These are phyloP conservation scores for Pythium sp. DNA, from an alignment of 352 stramenopile genomes.

Conservation along the genomic window DNA sequence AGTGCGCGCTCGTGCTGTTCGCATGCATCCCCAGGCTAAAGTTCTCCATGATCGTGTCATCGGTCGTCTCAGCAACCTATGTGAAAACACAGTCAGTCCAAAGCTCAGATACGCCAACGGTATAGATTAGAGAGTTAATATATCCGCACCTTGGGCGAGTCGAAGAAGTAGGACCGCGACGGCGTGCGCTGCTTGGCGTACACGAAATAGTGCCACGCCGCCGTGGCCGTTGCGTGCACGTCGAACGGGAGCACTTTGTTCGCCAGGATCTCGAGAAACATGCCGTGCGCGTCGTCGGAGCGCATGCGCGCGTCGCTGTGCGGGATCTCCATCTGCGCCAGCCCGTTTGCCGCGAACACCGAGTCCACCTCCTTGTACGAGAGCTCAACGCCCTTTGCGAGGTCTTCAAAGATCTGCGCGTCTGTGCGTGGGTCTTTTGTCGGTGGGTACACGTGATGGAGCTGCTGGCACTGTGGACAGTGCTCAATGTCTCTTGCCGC, in stretches of 20 bases:
- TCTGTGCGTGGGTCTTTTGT: conserved; percentile 23
- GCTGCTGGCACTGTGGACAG: conserved; percentile 19
- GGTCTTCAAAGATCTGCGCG: conserved; percentile 29
- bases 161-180: conserved; percentile 29
- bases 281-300: conserved; percentile 10
- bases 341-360: conserved; percentile 25
- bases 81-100: background rate
- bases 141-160: conserved; percentile 12
- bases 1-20: conserved; percentile 44
- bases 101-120: too few species aligned
- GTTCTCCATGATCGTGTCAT: conserved; percentile 61
- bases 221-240: conserved; percentile 27
- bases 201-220: conserved; percentile 41
- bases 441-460: conserved; percentile 24
- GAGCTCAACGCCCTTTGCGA: conserved; percentile 31
- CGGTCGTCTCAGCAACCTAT: conserved; percentile 18
- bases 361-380: conserved; percentile 35
- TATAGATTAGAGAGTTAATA: too few species aligned
- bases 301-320: conserved; percentile 12
- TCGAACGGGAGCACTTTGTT: conserved; percentile 49
- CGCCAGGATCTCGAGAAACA: conserved; percentile 33
- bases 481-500: conserved; percentile 11
- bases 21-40: conserved; percentile 54
- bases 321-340: conserved; percentile 10
- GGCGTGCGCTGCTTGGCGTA: conserved; percentile 34